Conservation (phyloP, 78 protist species). For the Salpingoeca rosetta region DNA sequence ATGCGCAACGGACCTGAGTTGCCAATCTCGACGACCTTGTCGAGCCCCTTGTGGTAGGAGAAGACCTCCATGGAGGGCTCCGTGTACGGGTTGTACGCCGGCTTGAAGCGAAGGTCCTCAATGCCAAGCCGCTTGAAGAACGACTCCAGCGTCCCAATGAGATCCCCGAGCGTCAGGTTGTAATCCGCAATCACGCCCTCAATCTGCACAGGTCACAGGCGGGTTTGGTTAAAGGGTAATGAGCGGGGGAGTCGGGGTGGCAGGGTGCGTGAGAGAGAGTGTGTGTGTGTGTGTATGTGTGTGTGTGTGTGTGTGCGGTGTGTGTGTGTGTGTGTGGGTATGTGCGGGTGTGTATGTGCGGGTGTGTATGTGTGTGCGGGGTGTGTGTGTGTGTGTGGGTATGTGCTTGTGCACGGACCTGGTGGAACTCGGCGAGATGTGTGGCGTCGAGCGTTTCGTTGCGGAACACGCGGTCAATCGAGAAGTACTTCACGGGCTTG, state of each 20-base stretch:
- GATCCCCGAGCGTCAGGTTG: slow-evolving; percentile 76
- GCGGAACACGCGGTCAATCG: slow-evolving; percentile 98
- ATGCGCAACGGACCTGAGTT: slow-evolving; percentile 38
- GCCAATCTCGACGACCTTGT: slow-evolving; percentile 76
- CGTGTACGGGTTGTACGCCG: slow-evolving; percentile 99
- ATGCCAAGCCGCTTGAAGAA: slow-evolving; percentile 86
- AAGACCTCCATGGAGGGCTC: slow-evolving; percentile 99
- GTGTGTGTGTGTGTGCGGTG: too few species aligned
- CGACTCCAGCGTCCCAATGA: slow-evolving; percentile 79
- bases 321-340: too few species aligned
- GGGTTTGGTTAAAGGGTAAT: too few species aligned
- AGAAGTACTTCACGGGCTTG: slow-evolving; percentile 83
- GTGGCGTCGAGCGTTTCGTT: slow-evolving; percentile 98
- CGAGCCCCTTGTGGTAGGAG: slow-evolving; percentile 60
- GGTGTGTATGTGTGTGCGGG: too few species aligned
- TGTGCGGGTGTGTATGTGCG: too few species aligned
- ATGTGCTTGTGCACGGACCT: too few species aligned
- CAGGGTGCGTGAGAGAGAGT: too few species aligned
- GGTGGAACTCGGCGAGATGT: slow-evolving; percentile 99
- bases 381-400: too few species aligned
- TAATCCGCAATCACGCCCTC: slow-evolving; percentile 92
- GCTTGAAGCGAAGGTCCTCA: slow-evolving; percentile 78
- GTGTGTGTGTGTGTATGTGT: too few species aligned
- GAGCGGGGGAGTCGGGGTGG: too few species aligned
- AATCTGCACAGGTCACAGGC: too few species aligned